A percentile compares a stretch with the other conserved stretches of the same genome.
Evolutionary conservation across 2,329 filamentous ascomycete genomes (phyloP).

Genomic region (Aspergillus versicolor): DNA sequence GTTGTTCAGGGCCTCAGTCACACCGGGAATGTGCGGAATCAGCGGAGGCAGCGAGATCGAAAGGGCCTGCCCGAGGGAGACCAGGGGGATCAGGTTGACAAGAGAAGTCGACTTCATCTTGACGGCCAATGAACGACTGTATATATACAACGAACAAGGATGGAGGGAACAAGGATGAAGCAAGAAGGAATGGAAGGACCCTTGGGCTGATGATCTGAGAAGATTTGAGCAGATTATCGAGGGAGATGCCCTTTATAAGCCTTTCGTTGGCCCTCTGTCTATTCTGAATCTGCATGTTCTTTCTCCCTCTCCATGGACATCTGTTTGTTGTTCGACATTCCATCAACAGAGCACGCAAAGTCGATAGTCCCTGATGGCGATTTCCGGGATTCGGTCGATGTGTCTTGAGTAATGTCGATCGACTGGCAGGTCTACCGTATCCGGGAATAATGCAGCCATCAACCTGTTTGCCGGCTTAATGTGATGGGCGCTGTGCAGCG

Average conservation of each 20-base stretch:
- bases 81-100: constrained; percentile 15
- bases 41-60: constrained; percentile 50
- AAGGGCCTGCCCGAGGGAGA: constrained; percentile 22
- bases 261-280: not conserved
- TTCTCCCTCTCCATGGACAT: not conserved
- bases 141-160: not conserved
- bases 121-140: not conserved
- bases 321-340: not conserved
- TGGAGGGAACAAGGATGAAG: not conserved
- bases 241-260: not conserved
- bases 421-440: not conserved
- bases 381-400: not conserved
- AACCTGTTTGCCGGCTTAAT: not conserved
- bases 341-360: constrained; percentile 3
- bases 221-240: constrained; percentile 9
- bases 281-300: not conserved
- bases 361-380: not conserved
- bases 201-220: constrained; percentile 2
- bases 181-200: not conserved
- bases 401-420: not conserved
- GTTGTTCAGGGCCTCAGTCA: constrained; percentile 56
- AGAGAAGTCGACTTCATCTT: constrained; percentile 2
- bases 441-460: not conserved
- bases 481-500: not conserved
- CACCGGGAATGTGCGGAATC: constrained; percentile 59